phyloP scores from a whole-genome alignment of 192 early-diverging fungal genomes.

The Dispira simplex region DNA sequence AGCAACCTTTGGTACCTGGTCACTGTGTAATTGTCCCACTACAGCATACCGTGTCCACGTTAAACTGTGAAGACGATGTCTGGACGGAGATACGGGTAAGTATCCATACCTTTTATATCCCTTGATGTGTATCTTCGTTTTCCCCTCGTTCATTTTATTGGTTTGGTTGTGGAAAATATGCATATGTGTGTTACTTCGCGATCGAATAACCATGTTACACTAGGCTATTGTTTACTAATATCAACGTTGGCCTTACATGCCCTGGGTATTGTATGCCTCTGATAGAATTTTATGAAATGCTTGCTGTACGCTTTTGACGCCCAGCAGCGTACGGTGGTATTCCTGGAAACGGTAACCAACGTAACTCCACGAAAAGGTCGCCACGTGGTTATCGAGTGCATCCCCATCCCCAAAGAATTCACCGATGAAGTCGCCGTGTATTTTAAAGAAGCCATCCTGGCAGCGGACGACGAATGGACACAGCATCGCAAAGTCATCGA shows the following conservation, averaged over 20 bases:
- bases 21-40: slow-evolving; percentile 89
- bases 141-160: too few species aligned
- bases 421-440: slow-evolving; percentile 66
- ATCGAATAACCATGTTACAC: too few species aligned
- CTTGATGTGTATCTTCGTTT: too few species aligned
- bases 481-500: slow-evolving; percentile 68
- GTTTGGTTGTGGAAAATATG: too few species aligned
- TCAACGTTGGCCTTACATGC: too few species aligned
- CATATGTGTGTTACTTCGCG: too few species aligned
- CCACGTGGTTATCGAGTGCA: slow-evolving; percentile 83
- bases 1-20: slow-evolving; percentile 56
- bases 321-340: slow-evolving; percentile 51
- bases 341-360: slow-evolving; percentile 82
- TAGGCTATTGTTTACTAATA: too few species aligned
- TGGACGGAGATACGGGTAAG: slow-evolving; percentile 85
- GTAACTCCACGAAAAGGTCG: slow-evolving; percentile 40
- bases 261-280: background rate
- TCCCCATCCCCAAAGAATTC: slow-evolving; percentile 68
- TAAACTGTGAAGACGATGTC: slow-evolving; percentile 78
- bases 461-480: slow-evolving; percentile 75
- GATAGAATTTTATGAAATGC: slow-evolving; percentile 87
- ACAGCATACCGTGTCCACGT: slow-evolving; percentile 62
- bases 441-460: slow-evolving; percentile 75
- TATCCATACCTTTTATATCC: slow-evolving; percentile 2
- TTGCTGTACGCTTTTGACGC: slow-evolving; percentile 76